These are phyloP conservation scores for Coniosporium apollinis DNA, from an alignment of 495 filamentous ascomycete species.

Conservation along the genomic window DNA sequence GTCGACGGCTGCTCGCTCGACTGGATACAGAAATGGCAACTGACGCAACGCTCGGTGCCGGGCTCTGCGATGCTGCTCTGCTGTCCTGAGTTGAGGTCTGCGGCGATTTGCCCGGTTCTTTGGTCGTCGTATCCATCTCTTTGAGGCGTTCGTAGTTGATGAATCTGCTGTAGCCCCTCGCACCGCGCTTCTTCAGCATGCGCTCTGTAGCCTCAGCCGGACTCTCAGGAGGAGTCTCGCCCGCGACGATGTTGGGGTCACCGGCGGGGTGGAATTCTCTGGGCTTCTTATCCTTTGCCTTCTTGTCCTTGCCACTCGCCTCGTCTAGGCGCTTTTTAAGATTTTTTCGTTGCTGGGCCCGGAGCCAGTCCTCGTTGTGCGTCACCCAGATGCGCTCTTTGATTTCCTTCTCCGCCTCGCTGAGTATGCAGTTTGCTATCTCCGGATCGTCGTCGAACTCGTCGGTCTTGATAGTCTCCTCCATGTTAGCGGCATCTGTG, in stretches of 20 bases:
- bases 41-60: neutral
- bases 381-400: conserved; percentile 91
- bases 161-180: conserved; percentile 8
- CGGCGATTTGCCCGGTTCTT: neutral
- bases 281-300: conserved; percentile 27
- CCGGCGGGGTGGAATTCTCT: conserved; percentile 7
- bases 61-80: neutral
- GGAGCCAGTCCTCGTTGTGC: conserved; percentile 78
- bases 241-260: conserved; percentile 18
- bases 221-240: conserved; percentile 11
- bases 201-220: conserved; percentile 12
- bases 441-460: conserved; percentile 84
- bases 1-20: no score
- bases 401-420: conserved; percentile 46
- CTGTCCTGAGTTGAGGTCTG: neutral
- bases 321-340: conserved; percentile 46
- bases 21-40: no score
- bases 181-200: conserved; percentile 14
- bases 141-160: conserved; percentile 15
- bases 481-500: neutral
- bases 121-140: conserved; percentile 14
- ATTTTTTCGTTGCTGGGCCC: conserved; percentile 60
- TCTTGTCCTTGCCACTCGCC: conserved; percentile 26
- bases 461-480: conserved; percentile 23
- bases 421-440: conserved; percentile 59